Base-by-base conservation (phyloP, 345 rosid genomes). In the Capsella bursapastoris region DNA sequence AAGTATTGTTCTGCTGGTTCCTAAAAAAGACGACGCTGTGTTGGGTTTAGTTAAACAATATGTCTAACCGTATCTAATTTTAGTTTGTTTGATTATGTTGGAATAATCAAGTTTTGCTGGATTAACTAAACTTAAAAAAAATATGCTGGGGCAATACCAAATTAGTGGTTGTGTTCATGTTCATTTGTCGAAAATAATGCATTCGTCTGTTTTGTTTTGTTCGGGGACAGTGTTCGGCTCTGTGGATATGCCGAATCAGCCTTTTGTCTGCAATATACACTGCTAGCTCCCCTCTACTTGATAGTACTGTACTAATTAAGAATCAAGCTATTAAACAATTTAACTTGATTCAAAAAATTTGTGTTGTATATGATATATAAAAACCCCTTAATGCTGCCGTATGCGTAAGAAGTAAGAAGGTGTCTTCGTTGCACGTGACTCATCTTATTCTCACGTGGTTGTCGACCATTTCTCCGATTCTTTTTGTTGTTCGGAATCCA, bases 171-270 rank as follows among this genome's bases (percentile, higher is more conserved):
- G 65, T 18, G 25, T 32, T 57, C 28, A 29, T 18, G 25, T 32
- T 57, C 28, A 29, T 40, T 40, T 9, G 44, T 49, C 44, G 7
- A 62, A 22, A 52, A 72, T 52, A 52, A 63, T 72, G 76, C 37
- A 53, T 32, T 53, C 41, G 64, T 73, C 44, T 64, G 63, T 73
- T 22, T 55, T 64, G 63, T 73, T 22, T 67, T 48, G 11, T 18
- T 49, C 16, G 50, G 38, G 57, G 59, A 57, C 71, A 73, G 15
- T 35, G 43, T 5, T 53, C 8, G 3, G 16, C 72, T 10, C 41
- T 57, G 72, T 28, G 8, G 10, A 22, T 45, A 47, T 52, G 14
- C 53, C 61, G 16, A 74, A 74, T 51, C 60, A 49, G 53, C 14
- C 18, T 40, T 35, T 49, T 57, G 78, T 57, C 60, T 48, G 37